Conservation (phyloP, 768 basidiomycete genomes). For the Strobilomyces confusus region DNA sequence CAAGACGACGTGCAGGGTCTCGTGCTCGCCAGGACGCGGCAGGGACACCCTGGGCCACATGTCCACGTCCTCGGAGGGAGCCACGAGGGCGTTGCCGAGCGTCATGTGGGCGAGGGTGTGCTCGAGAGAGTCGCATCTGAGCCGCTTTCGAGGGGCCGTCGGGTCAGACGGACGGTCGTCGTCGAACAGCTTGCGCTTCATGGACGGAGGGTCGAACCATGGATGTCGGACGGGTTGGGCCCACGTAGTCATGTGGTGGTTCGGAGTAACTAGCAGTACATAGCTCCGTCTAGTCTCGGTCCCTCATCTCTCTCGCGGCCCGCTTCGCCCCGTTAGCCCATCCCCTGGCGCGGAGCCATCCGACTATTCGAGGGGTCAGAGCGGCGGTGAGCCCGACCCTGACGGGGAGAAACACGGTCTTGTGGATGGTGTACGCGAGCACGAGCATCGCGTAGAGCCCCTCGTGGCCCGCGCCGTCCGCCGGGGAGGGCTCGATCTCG, state of each 20-base stretch:
- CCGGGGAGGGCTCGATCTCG: constrained; percentile 47
- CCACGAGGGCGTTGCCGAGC: constrained; percentile 15
- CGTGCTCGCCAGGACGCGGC: constrained; percentile 3
- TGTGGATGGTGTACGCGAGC: constrained; percentile 94
- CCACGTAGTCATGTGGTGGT: constrained; percentile 30
- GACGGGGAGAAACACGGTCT: constrained; percentile 86
- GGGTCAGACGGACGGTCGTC: constrained; percentile 4
- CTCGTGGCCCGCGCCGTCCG: constrained; percentile 48
- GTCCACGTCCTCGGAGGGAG: constrained; percentile 16
- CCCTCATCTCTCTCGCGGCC: constrained; percentile 46
- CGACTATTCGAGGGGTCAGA: constrained; percentile 80
- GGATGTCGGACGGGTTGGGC: constrained; percentile 37
- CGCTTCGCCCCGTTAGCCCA: constrained; percentile 74
- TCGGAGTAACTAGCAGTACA: not conserved
- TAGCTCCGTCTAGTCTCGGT: constrained; percentile 10
- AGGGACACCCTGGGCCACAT: constrained; percentile 13
- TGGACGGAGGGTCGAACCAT: constrained; percentile 38
- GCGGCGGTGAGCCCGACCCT: constrained; percentile 86
- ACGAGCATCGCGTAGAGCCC: constrained; percentile 90
- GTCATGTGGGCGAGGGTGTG: constrained; percentile 53
- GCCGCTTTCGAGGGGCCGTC: constrained; percentile 42
- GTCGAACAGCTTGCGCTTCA: constrained; percentile 37
- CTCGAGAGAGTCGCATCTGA: constrained; percentile 48
- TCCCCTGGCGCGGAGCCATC: constrained; percentile 74
- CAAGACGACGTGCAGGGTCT: constrained; percentile 14